Evolutionary conservation across 306 rosid species (phyloP), one percentile per base, ranked within the genome.

Genomic region (Quercus variabilis): DNA sequence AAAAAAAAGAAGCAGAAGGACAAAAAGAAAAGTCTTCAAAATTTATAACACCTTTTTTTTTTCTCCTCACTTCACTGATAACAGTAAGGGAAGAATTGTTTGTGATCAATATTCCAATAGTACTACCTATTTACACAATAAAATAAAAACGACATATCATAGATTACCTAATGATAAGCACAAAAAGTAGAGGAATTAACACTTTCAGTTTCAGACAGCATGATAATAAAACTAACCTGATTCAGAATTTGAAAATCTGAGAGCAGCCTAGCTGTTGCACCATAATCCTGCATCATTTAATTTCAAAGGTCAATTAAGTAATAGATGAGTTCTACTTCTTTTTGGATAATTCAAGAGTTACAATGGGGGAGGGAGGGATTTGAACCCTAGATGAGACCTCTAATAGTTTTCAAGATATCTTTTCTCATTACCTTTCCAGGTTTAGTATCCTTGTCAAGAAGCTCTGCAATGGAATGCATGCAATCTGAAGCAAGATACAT

Each of bases 401-500:
- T 64, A 57, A 41, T 10, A 63, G 19, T 5, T 15, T 43, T 60
- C 59, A 23, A 8, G 7, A 67, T 59, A 57, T 49, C 59, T 60
- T 20, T 74, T 70, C 21, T 74, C 35, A 73, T 75, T 5, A 95
- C 99, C 97, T 71, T 89, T 78, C 79, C 87, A 78, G 82, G 72
- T 76, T 77, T 82, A 74, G 69, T 81, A 67, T 81, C 86, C 86
- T 91, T 89, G 69, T 79, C 75, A 73, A 90, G 71, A 69, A 90
- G 82, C 81, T 86, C 85, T 74, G 92, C 79, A 79, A 91, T 88
- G 74, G 95, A 91, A 81, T 79, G 90, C 95, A 93, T 79, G 81
- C 97, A 93, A 57, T 90, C 91, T n/a, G 98, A 91, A 74, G 97
- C 98, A 81, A 95, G 97, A 75, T 85, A 89, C 98, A 95, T 93